Base-by-base conservation (phyloP, 768 basidiomycete genomes). In the Suillus alpinus region DNA sequence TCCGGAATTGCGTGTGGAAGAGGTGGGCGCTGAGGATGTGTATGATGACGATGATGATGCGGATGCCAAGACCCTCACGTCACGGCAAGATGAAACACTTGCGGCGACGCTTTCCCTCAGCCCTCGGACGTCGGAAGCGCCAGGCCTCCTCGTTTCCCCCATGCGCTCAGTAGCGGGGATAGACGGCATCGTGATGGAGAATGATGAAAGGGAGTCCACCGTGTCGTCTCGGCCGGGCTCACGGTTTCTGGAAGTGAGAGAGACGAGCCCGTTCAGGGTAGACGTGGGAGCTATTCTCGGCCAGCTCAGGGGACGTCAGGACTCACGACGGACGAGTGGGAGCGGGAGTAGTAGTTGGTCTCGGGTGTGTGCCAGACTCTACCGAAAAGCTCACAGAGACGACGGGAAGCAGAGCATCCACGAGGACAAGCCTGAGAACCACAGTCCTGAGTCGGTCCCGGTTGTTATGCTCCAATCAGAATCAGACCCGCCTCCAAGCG, bases 211-310 rank as follows among this genome's bases (percentile, higher is more conserved):
- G n/a, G 57, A 43, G 40, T 51, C 66, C 9, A 56, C 43, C 1
- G 14, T 49, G 7, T 34, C 49, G 26, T 57, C 23, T 43, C 58
- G 59, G 53, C 36, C 65, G 64, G 36, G 56, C 63, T 58, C 63
- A 34, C 59, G 66, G 52, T 71, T 76, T 51, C 73, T 81, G 43
- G 68, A 67, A 57, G 73, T 81, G 39, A 75, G 75, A 26, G 66
- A 71, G 56, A 73, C 74, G n/a, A 83, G 80, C 68, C 81, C 83
- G 4, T 83, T 83, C 67, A 72, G 69, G 39, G 69, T 83, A 41
- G 78, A 82, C 34, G 77, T 82, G 50, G 64, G 68, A 36, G 59
- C 69, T 62, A 63, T 75, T 26, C 63, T 73, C 29, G 66, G 66
- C 47, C 12, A 60, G 32, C 59, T 61, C 60, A 66, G 53, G 61